Evolutionary conservation across 179 eudicot genomes (phyloP).

Genomic region (Camellia oleifera): DNA sequence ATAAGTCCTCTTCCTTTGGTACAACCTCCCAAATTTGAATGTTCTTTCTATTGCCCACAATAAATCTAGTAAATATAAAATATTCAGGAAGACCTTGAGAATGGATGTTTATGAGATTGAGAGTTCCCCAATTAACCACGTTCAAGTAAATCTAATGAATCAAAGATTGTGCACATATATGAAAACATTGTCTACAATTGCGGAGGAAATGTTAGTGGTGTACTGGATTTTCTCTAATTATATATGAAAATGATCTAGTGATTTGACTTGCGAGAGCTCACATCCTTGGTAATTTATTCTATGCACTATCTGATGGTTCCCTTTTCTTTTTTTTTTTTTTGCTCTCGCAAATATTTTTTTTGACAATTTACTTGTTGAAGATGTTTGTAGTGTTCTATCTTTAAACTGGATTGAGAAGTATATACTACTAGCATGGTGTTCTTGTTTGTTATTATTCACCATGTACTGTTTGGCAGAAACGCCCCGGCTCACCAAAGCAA

Average conservation of each 20-base stretch:
- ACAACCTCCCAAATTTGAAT: no score
- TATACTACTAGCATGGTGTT: not conserved
- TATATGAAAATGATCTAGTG: not conserved
- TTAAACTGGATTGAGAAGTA: not conserved
- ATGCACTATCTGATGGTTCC: not conserved
- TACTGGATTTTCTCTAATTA: not conserved
- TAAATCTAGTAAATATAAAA: no score
- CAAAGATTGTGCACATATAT: no score
- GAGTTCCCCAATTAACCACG: no score
- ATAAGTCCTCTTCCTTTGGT: no score
- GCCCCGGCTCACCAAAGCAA: slow-evolving; percentile 63
- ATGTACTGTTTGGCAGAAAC: slow-evolving; percentile 47
- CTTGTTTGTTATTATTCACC: slow-evolving; percentile 14
- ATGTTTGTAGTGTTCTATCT: not conserved
- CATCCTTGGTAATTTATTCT: not conserved
- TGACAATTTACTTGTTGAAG: not conserved
- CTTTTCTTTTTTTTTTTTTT: not conserved
- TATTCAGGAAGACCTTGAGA: no score
- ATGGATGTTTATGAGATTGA: no score
- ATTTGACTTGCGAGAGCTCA: slow-evolving; percentile 3
- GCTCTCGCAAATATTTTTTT: not conserved
- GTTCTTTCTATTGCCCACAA: no score
- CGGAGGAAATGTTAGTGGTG: not conserved
- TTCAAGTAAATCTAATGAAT: not conserved
- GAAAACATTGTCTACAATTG: not conserved